These are phyloP conservation scores for Potentilla sterilis DNA, from an alignment of 306 rosid genomes.

Conservation along the genomic window DNA sequence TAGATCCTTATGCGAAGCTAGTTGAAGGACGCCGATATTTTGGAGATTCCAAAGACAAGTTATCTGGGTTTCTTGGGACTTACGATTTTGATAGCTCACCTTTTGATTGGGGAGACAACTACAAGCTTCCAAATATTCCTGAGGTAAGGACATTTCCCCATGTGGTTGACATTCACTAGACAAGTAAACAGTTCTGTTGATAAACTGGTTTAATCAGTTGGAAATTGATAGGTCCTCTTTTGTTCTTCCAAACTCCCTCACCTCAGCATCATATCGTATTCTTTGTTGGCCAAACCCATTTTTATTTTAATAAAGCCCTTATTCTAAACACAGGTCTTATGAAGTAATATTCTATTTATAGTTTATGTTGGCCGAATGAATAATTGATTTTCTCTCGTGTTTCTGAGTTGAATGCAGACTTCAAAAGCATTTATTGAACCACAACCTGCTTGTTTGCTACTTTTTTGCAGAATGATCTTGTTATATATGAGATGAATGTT, in stretches of 20 bases:
- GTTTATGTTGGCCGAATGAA: conserved; percentile 10
- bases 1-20: conserved; percentile 93
- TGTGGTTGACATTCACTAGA: conserved; percentile 5
- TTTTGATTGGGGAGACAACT: conserved; percentile 90
- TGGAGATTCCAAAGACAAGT: conserved; percentile 61
- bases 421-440: conserved; percentile 7
- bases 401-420: conserved; percentile 7
- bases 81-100: conserved; percentile 77
- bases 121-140: conserved; percentile 79
- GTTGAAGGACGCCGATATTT: conserved; percentile 82
- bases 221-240: not conserved
- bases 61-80: conserved; percentile 72
- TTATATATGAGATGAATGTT: conserved; percentile 91
- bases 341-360: conserved; percentile 9
- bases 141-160: conserved; percentile 55
- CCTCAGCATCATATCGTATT: conserved; percentile 7
- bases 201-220: not conserved
- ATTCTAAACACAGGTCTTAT: conserved; percentile 4
- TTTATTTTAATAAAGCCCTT: conserved; percentile 14
- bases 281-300: not conserved
- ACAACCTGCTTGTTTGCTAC: conserved; percentile 28
- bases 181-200: conserved; percentile 21
- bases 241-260: not conserved
- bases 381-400: conserved; percentile 14
- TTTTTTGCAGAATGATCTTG: conserved; percentile 84